Evolutionary conservation across 2,329 filamentous ascomycete species (phyloP).

Genomic region (Zasmidium cellare): DNA sequence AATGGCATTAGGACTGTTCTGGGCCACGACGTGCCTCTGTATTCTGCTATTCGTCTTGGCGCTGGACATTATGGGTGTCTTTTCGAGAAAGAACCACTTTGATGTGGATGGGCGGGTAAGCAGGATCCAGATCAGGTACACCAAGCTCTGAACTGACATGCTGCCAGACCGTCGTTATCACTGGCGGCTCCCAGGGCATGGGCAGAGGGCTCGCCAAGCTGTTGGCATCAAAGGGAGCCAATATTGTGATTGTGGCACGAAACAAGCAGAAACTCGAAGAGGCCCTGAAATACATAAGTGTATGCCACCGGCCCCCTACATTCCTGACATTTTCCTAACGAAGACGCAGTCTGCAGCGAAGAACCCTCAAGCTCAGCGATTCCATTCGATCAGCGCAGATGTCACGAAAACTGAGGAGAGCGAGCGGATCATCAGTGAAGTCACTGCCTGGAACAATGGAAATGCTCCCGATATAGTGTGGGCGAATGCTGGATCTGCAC

Average conservation of each 20-base stretch:
- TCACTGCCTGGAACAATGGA: constrained; percentile 75
- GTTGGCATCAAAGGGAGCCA: constrained; percentile 79
- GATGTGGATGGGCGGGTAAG: constrained; percentile 79
- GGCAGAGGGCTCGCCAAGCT: constrained; percentile 73
- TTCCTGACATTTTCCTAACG: not conserved
- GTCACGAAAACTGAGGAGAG: constrained; percentile 72
- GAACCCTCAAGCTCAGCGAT: constrained; percentile 68
- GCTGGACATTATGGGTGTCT: constrained; percentile 64
- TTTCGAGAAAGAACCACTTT: constrained; percentile 71
- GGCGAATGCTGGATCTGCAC: constrained; percentile 78
- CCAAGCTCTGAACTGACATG: not conserved
- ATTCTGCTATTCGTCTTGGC: constrained; percentile 40
- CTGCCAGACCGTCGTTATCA: constrained; percentile 77
- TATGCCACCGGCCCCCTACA: constrained; percentile 37
- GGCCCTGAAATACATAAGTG: constrained; percentile 66
- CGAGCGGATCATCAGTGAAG: constrained; percentile 67
- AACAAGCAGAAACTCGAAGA: constrained; percentile 71
- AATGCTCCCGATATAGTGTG: constrained; percentile 80
- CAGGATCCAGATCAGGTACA: not conserved
- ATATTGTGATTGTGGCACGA: constrained; percentile 81
- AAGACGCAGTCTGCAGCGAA: constrained; percentile 63
- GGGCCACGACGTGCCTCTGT: constrained; percentile 37
- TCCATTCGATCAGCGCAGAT: constrained; percentile 82
- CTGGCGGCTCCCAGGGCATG: constrained; percentile 91
- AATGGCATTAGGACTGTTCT: constrained; percentile 41